These are phyloP conservation scores for Aspergillus neoniger DNA, from an alignment of 2,329 filamentous ascomycete genomes.

Conservation along the genomic window DNA sequence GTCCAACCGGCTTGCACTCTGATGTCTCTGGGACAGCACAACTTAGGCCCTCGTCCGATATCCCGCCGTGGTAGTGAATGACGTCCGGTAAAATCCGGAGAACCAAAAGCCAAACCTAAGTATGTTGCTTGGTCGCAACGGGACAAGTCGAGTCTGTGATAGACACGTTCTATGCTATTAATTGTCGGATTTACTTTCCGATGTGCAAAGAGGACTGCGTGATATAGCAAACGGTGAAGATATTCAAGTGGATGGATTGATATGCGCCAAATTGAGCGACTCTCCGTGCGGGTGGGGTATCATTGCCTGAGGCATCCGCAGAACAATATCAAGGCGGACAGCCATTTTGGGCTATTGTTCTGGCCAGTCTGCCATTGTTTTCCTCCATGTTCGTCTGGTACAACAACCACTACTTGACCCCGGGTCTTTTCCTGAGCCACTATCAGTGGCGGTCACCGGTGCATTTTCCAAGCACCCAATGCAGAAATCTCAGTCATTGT, in stretches of 20 bases:
- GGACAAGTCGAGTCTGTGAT: not conserved
- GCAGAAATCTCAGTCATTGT: not conserved
- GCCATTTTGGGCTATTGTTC: conserved; percentile 8
- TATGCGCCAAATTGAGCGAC: not conserved
- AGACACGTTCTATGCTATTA: not conserved
- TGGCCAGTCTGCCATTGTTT: conserved; percentile 3
- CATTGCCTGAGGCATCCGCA: conserved; percentile 29
- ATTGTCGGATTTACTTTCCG: not conserved
- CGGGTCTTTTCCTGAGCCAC: not conserved
- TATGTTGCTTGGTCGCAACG: not conserved
- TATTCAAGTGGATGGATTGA: not conserved
- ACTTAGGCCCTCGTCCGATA: not conserved
- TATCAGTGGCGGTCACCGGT: not conserved
- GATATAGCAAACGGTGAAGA: not conserved
- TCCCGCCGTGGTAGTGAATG: not conserved
- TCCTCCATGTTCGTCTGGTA: not conserved
- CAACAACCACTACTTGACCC: too few relatives aligned
- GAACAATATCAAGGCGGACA: conserved; percentile 30
- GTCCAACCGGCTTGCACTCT: not conserved
- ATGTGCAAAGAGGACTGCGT: not conserved
- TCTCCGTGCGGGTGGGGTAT: conserved; percentile 23
- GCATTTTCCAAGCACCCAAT: not conserved
- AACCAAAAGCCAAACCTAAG: not conserved
- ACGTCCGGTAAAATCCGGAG: not conserved
- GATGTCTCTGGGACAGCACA: not conserved